phyloP scores from a whole-genome alignment of 768 basidiomycete genomes.

The Lentinula lateritia region DNA sequence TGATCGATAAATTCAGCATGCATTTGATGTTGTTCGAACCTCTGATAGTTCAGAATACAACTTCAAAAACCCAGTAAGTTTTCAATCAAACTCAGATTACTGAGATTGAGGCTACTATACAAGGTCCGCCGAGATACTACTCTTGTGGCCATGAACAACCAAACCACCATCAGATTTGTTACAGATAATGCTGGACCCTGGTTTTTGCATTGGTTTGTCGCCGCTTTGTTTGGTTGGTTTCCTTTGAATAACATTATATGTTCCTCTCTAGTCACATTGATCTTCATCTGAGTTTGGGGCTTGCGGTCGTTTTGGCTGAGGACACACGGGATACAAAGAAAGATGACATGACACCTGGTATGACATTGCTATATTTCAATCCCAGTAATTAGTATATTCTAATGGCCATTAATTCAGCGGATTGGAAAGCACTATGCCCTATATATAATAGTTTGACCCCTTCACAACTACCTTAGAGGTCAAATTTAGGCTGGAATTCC shows the following conservation, averaged over 20 bases:
- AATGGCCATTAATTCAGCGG: not conserved
- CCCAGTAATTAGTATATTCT: not conserved
- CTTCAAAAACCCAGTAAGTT: slow-evolving; percentile 40
- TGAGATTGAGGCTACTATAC: not conserved
- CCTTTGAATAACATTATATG: not conserved
- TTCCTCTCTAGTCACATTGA: not conserved
- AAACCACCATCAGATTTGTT: slow-evolving; percentile 38
- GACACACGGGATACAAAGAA: not conserved
- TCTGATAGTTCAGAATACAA: slow-evolving; percentile 31
- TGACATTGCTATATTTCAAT: not conserved
- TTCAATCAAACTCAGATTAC: not conserved
- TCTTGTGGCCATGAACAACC: slow-evolving; percentile 11
- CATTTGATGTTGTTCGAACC: slow-evolving; percentile 36
- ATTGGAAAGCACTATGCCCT: not conserved
- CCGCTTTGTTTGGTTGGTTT: not conserved
- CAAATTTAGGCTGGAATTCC: too few relatives aligned
- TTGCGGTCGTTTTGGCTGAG: slow-evolving; percentile 6
- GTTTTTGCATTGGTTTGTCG: slow-evolving; percentile 11
- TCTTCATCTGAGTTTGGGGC: slow-evolving; percentile 10
- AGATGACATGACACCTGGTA: not conserved
- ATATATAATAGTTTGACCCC: not conserved
- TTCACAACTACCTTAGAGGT: not conserved
- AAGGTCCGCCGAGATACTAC: slow-evolving; percentile 34
- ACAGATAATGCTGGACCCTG: slow-evolving; percentile 45
- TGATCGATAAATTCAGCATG: slow-evolving; percentile 23